These are phyloP conservation scores for Urtica urens DNA, from an alignment of 306 rosid species.

Conservation along the genomic window DNA sequence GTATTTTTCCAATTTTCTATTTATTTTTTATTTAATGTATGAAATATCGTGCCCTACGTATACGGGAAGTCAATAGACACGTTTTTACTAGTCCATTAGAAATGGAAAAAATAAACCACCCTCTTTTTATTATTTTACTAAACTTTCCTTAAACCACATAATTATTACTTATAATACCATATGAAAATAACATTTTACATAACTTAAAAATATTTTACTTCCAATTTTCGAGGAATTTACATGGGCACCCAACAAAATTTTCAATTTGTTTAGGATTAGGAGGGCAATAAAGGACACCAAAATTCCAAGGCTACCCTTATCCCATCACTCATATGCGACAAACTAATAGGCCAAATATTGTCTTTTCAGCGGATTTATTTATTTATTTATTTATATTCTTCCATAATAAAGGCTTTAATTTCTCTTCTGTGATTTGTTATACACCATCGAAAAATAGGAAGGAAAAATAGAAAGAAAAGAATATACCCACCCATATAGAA, in stretches of 20 bases:
- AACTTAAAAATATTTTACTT: not conserved
- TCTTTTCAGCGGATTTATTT: not conserved
- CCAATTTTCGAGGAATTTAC: not conserved
- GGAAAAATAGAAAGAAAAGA: not conserved
- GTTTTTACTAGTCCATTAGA: no score
- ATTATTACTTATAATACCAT: not conserved
- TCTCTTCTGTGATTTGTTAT: slow-evolving; percentile 15
- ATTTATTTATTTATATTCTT: not conserved
- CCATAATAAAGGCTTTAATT: not conserved
- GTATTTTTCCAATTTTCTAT: not conserved
- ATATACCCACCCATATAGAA: not conserved
- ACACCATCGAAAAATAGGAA: slow-evolving; percentile 9
- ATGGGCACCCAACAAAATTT: not conserved
- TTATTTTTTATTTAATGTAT: not conserved
- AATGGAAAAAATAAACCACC: no score
- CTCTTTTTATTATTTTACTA: no score
- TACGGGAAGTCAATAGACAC: no score
- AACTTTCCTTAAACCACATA: not conserved
- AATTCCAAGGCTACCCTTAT: slow-evolving; percentile 16
- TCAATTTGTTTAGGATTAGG: not conserved
- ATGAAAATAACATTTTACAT: not conserved
- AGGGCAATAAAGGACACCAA: not conserved
- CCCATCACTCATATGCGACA: slow-evolving; percentile 2
- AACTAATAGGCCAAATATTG: slow-evolving; percentile 8
- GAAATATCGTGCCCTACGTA: no score